Evolutionary conservation across 805 yeast species (phyloP).

Genomic region (Hagleromyces aurorensis): DNA sequence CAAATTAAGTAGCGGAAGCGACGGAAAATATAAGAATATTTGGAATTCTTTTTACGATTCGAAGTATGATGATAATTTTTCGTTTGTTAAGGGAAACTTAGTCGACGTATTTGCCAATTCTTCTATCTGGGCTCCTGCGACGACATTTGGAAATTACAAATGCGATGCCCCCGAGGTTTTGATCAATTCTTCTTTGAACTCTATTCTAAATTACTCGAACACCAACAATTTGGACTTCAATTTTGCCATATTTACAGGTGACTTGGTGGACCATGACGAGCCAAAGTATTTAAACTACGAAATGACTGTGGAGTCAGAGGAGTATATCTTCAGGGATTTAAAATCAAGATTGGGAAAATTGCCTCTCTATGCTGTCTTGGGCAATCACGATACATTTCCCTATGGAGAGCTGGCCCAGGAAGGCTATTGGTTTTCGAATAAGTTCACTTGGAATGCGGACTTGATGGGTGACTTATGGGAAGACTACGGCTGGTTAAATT

Average conservation of each 20-base stretch:
- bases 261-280: slow-evolving; percentile 62
- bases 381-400: slow-evolving; percentile 70
- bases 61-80: slow-evolving; percentile 23
- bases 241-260: slow-evolving; percentile 66
- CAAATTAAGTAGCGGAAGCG: slow-evolving; percentile 27
- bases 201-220: slow-evolving; percentile 33
- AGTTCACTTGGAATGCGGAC: slow-evolving; percentile 41
- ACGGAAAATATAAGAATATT: slow-evolving; percentile 10
- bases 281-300: slow-evolving; percentile 39
- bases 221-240: slow-evolving; percentile 37
- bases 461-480: slow-evolving; percentile 43
- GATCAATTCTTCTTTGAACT: slow-evolving; percentile 48
- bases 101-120: slow-evolving; percentile 19
- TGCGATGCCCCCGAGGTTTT: slow-evolving; percentile 63
- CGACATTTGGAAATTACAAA: slow-evolving; percentile 50
- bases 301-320: slow-evolving; percentile 47
- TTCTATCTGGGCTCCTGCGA: slow-evolving; percentile 44
- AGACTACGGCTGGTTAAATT: slow-evolving; percentile 39
- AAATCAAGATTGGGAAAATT: slow-evolving; percentile 41
- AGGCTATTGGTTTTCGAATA: slow-evolving; percentile 36
- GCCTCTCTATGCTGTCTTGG: slow-evolving; percentile 56
- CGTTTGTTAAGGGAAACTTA: slow-evolving; percentile 26
- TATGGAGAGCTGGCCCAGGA: slow-evolving; percentile 60
- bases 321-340: slow-evolving; percentile 42
- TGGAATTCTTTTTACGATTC: slow-evolving; percentile 28